Percentiles rank a stretch among this genome's conserved stretches.
Conservation (phyloP, 208 protist species). For the Trypanosoma scelopori region DNA sequence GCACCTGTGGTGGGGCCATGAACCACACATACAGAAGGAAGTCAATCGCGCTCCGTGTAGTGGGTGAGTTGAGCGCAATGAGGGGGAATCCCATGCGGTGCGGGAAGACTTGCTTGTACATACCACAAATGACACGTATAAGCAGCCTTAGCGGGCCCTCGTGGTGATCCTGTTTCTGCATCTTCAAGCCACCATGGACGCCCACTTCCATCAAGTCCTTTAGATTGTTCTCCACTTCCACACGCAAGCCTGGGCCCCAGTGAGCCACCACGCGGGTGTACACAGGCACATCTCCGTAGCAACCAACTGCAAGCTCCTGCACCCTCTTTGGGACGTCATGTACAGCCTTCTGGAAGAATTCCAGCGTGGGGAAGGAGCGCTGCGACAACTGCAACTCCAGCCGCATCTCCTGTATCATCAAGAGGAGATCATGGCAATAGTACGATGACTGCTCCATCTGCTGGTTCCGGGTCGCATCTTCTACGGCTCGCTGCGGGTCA, state of each 20-base stretch:
- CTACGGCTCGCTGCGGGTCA: constrained; percentile 4
- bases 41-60: constrained; percentile 35
- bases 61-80: constrained; percentile 27
- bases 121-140: constrained; percentile 28
- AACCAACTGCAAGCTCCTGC: constrained; percentile 31
- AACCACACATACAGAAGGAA: constrained; percentile 76
- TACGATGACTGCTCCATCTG: constrained; percentile 21
- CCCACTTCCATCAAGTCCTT: background rate
- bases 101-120: constrained; percentile 36
- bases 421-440: constrained; percentile 45
- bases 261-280: constrained; percentile 42
- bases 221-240: constrained; percentile 39
- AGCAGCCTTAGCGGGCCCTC: constrained; percentile 35
- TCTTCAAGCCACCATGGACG: background rate
- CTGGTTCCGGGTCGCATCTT: constrained; percentile 1
- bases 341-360: constrained; percentile 54
- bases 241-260: constrained; percentile 36
- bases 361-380: constrained; percentile 43
- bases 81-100: constrained; percentile 21
- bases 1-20: constrained; percentile 49
- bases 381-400: constrained; percentile 30
- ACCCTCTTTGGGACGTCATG: constrained; percentile 50
- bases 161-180: background rate
- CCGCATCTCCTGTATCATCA: constrained; percentile 54
- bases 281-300: constrained; percentile 54